Base-by-base conservation (phyloP, 2,329 filamentous ascomycete genomes). In the Beauveria sp. region DNA sequence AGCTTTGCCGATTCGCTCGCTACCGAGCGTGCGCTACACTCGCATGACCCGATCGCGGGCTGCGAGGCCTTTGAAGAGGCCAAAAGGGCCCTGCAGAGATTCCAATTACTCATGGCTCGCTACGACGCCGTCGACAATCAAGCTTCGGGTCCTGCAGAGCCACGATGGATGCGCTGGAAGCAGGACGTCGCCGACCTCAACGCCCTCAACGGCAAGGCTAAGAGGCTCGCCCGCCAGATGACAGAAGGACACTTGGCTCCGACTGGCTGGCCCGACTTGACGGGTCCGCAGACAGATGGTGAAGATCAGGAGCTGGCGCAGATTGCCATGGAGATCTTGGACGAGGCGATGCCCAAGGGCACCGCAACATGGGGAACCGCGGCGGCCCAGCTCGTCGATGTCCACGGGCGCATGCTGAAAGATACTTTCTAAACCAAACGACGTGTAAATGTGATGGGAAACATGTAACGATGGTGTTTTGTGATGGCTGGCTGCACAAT, bases 251-350 rank as follows among this genome's bases (percentile, higher is more conserved):
- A 64, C 20, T 60, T 75, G 28, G 66, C 72, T 56, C 71, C 72
- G 9, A 52, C 61, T 5, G 52, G 52, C 5, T 51, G 55, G 43
- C 24, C 30, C 9, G 43, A 18, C 1, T 16, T 55, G 34, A 4
- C 40, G 18, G 41, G 2, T 4, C 34, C 41, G 62, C 24, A 64
- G 14, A 48, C 55, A 6, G 43, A 52, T 56, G 10, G 40, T 14
- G 34, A 59, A 5, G 62, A 63, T 1, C 64, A 66, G 10, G 72
- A 72, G 28, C 63, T 73, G 22, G 67, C 73, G 28, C 68, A 66
- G 34, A 64, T 75, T 55, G 74, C 73, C 6, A 68, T 67, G 66
- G 72, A 75, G 37, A 60, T 75, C 43, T 63, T 75, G 34, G 67
- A 69, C 2, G 67, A 67, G 22, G 66, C 64, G 5, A 60, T 66